Base-by-base conservation (phyloP, 106 monocot genomes). In the Phalaenopsis equestris region DNA sequence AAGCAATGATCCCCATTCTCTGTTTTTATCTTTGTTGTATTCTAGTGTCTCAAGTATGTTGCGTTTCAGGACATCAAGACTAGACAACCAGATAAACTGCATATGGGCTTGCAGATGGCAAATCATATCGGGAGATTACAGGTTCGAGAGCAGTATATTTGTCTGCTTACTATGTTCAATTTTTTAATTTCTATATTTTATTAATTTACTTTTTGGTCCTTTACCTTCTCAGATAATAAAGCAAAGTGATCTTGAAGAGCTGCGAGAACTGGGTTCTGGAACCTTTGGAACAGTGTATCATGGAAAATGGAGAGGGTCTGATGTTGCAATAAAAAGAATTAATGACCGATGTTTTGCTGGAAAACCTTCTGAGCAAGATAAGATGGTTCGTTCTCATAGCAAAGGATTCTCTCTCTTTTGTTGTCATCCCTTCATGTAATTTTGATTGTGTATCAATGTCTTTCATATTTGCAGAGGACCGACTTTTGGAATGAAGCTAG, bases 401-500 rank as follows among this genome's bases (percentile, higher is more conserved):
- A 8, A 30, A 46, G 77, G 38, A 10, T 67, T 56, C 15, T 80
- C 17, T 73, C 55, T 74, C 41, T 56, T 39, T 1, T 70, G 24
- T 36, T 82, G 18, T 61, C 2, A 58, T 23, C 72, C 55, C 61
- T 67, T 52, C 67, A 41, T 42, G 18, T 6, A 47, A 23, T 61
- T 37, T 75, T 72, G 16, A n/a, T 70, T 43, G 43, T 61, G 45
- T 48, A 8, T 56, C 68, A 18, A 39, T 21, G 61, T 19, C 2
- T 21, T 76, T 23, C 45, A 42, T 56, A 10, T 74, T 10, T 41
- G 17, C 72, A 87, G 87, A 84, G 81, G 81, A 21, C 79, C 16
- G 90, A 90, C 61, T 90, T 90, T 73, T 90, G 90, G 90, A 90
- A 85, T 78, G 90, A 90, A 79, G 90, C 90, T 17, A 58, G 75